phyloP scores from a whole-genome alignment of 2,329 filamentous ascomycete species.

The Helotiales sp. region DNA sequence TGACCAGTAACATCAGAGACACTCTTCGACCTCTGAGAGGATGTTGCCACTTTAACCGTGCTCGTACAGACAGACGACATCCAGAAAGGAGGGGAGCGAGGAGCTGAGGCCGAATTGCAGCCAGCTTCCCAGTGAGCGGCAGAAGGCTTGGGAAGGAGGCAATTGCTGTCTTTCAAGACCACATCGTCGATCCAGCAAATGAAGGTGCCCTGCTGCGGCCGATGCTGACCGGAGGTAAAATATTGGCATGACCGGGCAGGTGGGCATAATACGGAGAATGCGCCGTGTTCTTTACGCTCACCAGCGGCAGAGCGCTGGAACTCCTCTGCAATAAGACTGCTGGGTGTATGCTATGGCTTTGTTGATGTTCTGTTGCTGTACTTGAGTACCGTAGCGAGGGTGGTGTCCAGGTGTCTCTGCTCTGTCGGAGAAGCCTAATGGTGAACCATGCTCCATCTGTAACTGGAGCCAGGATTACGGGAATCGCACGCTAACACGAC shows the following conservation, averaged over 20 bases:
- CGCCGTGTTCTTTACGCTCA: no score
- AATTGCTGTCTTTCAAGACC: background rate
- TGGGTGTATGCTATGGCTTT: background rate
- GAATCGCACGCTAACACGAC: background rate
- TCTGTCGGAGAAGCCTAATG: background rate
- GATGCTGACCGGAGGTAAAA: background rate
- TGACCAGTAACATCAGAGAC: conserved; percentile 21
- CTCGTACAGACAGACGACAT: no score
- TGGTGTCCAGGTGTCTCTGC: background rate
- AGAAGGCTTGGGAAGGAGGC: background rate
- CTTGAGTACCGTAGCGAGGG: background rate
- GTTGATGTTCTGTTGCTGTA: no score
- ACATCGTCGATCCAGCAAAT: background rate
- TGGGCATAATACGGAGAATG: no score
- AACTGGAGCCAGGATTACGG: background rate
- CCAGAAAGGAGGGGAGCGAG: no score
- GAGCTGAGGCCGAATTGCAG: background rate
- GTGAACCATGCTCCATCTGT: background rate
- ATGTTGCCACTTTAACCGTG: conserved; percentile 16
- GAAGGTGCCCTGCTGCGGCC: background rate
- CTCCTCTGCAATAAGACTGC: background rate
- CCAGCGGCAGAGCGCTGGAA: no score
- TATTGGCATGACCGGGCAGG: no score
- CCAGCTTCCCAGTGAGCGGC: background rate
- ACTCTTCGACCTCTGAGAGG: conserved; percentile 12